Evolutionary conservation across 1,139 yeast species (phyloP), one percentile per base, ranked within the genome.

Genomic region (Zygosaccharomyces pseudobailii): DNA sequence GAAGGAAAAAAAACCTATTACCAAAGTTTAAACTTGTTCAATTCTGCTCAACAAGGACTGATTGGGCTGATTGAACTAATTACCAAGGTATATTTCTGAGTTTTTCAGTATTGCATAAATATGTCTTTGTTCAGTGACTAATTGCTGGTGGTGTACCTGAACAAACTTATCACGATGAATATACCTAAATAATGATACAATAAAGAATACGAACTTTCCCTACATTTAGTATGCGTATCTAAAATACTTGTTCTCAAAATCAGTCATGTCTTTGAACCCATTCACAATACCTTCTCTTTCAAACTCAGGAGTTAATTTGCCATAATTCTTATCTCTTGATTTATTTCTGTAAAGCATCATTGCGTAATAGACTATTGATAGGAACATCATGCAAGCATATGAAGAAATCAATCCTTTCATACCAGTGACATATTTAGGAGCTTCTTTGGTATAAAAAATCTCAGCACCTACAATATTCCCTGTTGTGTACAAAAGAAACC

Each of bases 401-500:
- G 55, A 53, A 5, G 50, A 28, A 3, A 53, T 46, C 42, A 53
- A 34, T 17, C 54, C 54, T 44, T 49, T 49, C 48, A 47, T 51
- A 36, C 81, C 85, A 3, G 76, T 71, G 2, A 61, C 56, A 56
- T 79, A 80, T 9, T 54, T 53, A 19, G 86, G 86, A 2, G 80
- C 79, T 60, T 80, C 79, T 6, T 53, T 54, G 0, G 71, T 65
- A 42, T 71, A 61, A 60, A 80, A 80, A 1, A 82, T 76, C 55
- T 78, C 83, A 1, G 84, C 80, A 4, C 85, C 85, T 44, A 74
- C 66, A 45, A 78, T 67, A 56, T 79, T 80, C 28, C 86, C 86
- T 32, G 75, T 78, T 56, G 84, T 79, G 63, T 78, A 80, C 3
- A 80, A 70, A 43, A 79, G 58, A 65, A 76, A 37, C 72, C 71